phyloP scores from a whole-genome alignment of 2,329 filamentous ascomycete species.

The Penicillium aurantiogriseum region DNA sequence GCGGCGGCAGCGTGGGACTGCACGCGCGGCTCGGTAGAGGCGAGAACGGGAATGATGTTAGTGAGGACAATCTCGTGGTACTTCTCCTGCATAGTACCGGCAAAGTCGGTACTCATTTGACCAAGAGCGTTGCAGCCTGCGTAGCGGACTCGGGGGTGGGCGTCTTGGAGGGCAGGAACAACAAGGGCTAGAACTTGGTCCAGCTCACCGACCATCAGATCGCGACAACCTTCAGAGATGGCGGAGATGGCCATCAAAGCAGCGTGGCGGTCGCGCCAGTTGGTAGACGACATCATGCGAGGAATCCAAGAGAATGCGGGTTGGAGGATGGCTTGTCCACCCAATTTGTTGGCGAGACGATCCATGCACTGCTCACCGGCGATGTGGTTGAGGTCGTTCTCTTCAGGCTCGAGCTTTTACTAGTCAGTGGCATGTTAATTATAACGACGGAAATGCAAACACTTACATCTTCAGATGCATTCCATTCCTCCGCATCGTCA shows the following conservation, averaged over 20 bases:
- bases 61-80: conserved; percentile 85
- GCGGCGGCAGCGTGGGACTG: conserved; percentile 98
- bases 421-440: conserved; percentile 27
- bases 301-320: conserved; percentile 97
- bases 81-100: conserved; percentile 94
- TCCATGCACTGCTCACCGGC: conserved; percentile 99
- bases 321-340: conserved; percentile 85
- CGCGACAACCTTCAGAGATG: conserved; percentile 94
- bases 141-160: conserved; percentile 92
- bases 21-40: conserved; percentile 86
- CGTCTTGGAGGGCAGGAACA: conserved; percentile 84
- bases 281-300: conserved; percentile 91
- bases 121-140: conserved; percentile 98
- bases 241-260: conserved; percentile 98
- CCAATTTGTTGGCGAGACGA: conserved; percentile 91
- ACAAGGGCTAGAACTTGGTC: conserved; percentile 93
- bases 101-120: conserved; percentile 99
- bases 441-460: not conserved
- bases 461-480: conserved; percentile 82
- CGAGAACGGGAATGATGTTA: conserved; percentile 87
- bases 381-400: conserved; percentile 96
- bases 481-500: conserved; percentile 92
- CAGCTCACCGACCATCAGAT: conserved; percentile 91
- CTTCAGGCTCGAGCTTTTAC: conserved; percentile 78
- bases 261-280: conserved; percentile 93